Base-by-base conservation (phyloP, 1,284 basidiomycete genomes). In the Heliocybe sulcata region DNA sequence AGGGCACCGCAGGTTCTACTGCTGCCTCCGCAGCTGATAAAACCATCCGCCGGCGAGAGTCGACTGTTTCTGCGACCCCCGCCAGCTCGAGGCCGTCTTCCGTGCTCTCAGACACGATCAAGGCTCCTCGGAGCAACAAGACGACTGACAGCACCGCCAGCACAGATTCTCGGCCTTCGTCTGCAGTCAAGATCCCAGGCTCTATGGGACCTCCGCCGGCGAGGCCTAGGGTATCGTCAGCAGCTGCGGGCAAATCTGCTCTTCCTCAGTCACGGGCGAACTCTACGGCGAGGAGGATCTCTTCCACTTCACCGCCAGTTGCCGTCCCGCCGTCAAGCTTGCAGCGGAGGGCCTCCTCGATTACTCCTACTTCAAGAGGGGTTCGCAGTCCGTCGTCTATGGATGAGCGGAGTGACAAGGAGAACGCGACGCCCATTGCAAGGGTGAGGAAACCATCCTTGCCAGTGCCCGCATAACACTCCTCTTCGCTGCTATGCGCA, bases 181-280 rank as follows among this genome's bases (percentile, higher is more conserved):
- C 56, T 14, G 45, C 35, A 8, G 20, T 10, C 12, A 38, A 54
- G 12, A 26, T 45, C 12, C 9, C 42, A 14, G 56, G 56, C 14
- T 23, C 56, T 8, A 54, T 57, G 53, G 56, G 56, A 12, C 56
- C 56, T 33, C 55, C 55, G 22, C 33, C 53, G 16, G 31, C 45
- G n/a, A 57, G 54, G 49, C 53, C 38, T 42, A 16, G 38, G 16
- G 16, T 16, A 42, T 42, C 53, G 4, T 35, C 52, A 2, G 22
- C 45, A 25, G 45, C 53, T 10, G 47, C 45, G 14, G 31, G 47
- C 14, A 51, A 53, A 12, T 53, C 56, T 3, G 54, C 53, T 2
- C 47, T 53, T 2, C 22, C 48, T 49, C 35, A 23, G 38, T 47
- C 53, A 47, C 8, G 38, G 47, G 14, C 47, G 22, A 6, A 4